These are phyloP conservation scores for Cercospora citrullina DNA, from an alignment of 2,329 filamentous ascomycete species.

Conservation along the genomic window DNA sequence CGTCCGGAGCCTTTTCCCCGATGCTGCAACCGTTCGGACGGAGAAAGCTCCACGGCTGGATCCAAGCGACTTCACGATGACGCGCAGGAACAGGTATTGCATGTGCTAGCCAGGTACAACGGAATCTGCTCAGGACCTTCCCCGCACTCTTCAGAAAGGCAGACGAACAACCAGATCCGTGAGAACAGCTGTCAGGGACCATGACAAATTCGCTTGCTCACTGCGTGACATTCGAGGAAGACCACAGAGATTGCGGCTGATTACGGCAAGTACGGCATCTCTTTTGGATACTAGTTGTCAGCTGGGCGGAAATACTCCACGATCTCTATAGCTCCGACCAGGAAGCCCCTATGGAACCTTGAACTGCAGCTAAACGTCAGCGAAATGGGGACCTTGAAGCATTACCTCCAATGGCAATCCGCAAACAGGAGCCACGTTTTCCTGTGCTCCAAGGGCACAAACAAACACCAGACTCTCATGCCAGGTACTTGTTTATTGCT, in stretches of 20 bases:
- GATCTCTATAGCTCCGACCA: conserved; percentile 2
- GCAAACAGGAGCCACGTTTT: conserved; percentile 13
- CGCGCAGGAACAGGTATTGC: conserved; percentile 6
- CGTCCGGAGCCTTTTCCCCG: not conserved
- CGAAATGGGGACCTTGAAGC: conserved; percentile 11
- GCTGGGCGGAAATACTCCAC: not conserved
- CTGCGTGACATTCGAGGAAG: not conserved
- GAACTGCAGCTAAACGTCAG: conserved; percentile 22
- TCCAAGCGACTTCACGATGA: conserved; percentile 13
- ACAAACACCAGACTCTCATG: not conserved
- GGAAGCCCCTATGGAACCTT: conserved; percentile 10
- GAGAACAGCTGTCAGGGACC: conserved; percentile 8
- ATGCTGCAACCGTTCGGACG: not conserved
- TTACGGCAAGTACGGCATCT: not conserved
- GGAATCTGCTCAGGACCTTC: conserved; percentile 12
- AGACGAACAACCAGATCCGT: conserved; percentile 17
- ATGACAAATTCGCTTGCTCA: not conserved
- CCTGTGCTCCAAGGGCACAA: not conserved
- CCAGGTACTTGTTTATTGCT: not conserved
- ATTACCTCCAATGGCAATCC: conserved; percentile 16
- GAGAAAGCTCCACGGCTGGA: conserved; percentile 1
- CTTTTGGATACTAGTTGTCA: not conserved
- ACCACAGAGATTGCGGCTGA: not conserved
- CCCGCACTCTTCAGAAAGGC: conserved; percentile 9
- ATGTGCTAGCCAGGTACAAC: conserved; percentile 13